A percentile compares a stretch with the other conserved stretches of the same genome.
These are phyloP conservation scores for Amoeboaphelidium protococcarum DNA, from an alignment of 371 early-diverging fungal genomes.

Conservation along the genomic window DNA sequence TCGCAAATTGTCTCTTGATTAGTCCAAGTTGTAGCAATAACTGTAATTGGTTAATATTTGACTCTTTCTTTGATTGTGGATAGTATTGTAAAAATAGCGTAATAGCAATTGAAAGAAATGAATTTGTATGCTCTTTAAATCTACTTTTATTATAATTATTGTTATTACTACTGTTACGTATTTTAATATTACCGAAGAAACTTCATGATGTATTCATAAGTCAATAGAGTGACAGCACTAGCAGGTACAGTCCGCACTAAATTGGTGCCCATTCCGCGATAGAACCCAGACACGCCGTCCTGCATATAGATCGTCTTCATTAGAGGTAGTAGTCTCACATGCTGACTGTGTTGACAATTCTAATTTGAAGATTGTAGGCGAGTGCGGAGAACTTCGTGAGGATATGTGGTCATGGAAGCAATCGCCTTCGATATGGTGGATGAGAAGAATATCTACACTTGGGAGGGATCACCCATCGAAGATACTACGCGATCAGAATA, in stretches of 20 bases:
- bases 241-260: slow-evolving; percentile 68
- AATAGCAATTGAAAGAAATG: too few relatives aligned
- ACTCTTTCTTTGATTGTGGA: too few relatives aligned
- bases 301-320: slow-evolving; percentile 35
- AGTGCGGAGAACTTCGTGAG: slow-evolving; percentile 67
- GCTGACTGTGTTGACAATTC: background rate
- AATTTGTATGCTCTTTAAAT: too few relatives aligned
- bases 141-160: too few relatives aligned
- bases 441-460: slow-evolving; percentile 32
- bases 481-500: too few relatives aligned
- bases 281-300: slow-evolving; percentile 56
- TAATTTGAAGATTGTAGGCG: slow-evolving; percentile 14
- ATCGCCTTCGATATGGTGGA: slow-evolving; percentile 61
- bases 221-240: slow-evolving; percentile 56
- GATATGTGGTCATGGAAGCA: slow-evolving; percentile 63
- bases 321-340: slow-evolving; percentile 10
- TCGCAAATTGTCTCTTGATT: too few relatives aligned
- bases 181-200: too few relatives aligned
- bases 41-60: too few relatives aligned
- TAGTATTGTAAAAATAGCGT: too few relatives aligned
- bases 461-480: background rate
- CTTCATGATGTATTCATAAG: slow-evolving; percentile 27
- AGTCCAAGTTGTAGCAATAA: too few relatives aligned
- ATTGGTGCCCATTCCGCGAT: slow-evolving; percentile 64
- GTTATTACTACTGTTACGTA: too few relatives aligned